These are phyloP conservation scores for Pulveroboletus sp. DNA, from an alignment of 768 basidiomycete genomes.

Conservation along the genomic window DNA sequence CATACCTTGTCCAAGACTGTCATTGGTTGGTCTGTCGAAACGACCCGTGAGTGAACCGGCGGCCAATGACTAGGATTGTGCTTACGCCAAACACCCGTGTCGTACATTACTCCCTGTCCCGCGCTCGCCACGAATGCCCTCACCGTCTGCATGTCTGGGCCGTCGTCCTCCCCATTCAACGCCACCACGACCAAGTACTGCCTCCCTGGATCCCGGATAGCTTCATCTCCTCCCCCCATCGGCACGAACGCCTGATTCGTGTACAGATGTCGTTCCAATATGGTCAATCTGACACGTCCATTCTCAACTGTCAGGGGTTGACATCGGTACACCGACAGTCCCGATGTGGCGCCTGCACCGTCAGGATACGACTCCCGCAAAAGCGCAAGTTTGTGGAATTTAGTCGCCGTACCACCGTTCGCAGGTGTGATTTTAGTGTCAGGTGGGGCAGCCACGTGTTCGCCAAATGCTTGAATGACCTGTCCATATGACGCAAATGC, in stretches of 20 bases:
- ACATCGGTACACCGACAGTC: constrained; percentile 83
- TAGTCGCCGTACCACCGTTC: constrained; percentile 86
- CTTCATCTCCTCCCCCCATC: constrained; percentile 66
- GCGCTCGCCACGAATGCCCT: constrained; percentile 79
- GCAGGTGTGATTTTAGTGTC: constrained; percentile 72
- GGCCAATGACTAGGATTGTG: constrained; percentile 16
- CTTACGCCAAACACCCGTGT: constrained; percentile 87
- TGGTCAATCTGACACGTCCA: constrained; percentile 54
- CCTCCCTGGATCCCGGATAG: constrained; percentile 44
- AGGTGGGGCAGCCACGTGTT: constrained; percentile 61
- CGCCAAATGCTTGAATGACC: constrained; percentile 84
- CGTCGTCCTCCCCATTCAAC: constrained; percentile 67
- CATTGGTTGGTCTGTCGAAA: constrained; percentile 81
- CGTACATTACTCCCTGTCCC: constrained; percentile 84
- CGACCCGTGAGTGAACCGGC: constrained; percentile 3
- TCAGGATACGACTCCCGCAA: constrained; percentile 62
- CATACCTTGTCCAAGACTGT: constrained; percentile 69
- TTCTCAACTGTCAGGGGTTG: constrained; percentile 45
- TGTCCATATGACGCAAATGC: constrained; percentile 87
- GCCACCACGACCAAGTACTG: constrained; percentile 86
- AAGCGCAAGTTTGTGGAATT: constrained; percentile 89
- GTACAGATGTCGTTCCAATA: constrained; percentile 85
- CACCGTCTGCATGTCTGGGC: constrained; percentile 69
- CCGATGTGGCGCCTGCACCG: constrained; percentile 52
- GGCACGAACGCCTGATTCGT: constrained; percentile 95